Base-by-base conservation (phyloP, 139 green algal species). In the Gonium pectorale region DNA sequence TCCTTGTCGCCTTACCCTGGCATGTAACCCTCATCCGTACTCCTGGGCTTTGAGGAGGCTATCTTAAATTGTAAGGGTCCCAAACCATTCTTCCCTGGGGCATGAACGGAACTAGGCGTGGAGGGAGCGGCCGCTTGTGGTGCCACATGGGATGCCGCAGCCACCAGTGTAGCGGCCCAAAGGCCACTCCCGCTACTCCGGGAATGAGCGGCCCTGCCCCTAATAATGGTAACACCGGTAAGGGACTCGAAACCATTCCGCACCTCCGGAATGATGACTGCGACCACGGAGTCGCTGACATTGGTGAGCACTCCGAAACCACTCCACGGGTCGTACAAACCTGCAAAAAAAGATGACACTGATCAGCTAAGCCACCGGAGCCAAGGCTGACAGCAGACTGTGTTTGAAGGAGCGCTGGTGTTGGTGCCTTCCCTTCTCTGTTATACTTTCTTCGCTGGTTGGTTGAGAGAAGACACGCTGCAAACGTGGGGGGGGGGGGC, bases 251-350 rank as follows among this genome's bases (percentile, higher is more conserved):
- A 38, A 73, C 5, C 15, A 5, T 44, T 51, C 33, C 37, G 52
- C n/a, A 82, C 75, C 43, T 91, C 81, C 3, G 85, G 75, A 24
- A 94, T 90, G 35, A 88, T 67, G 44, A 93, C n/a, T 2, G 88
- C 90, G 21, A 92, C 80, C 35, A 94, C 81, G 13, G 54, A 81
- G 27, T 91, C 73, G 38, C 73, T 90, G 17, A 91, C 64, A 68
- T 91, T 60, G 6, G 52, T 5, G 46, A 89, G 38, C 17, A 93
- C 79, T 31, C 81, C 88, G 68, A 91, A 93, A 5, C 86, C 85
- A 29, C 66, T 89, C 95, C 95, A 98, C 15, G 95, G 95, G 90
- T 98, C 95, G 5, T 94, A 86, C 29, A 88, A n/a, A 19, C 95
- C 79, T 85, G 46, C 62, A 56, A 17, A 56, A 26, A 56, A n/a